Conservation (phyloP, 176 grass and related monocot species). For the Urochloa ruziziensis region DNA sequence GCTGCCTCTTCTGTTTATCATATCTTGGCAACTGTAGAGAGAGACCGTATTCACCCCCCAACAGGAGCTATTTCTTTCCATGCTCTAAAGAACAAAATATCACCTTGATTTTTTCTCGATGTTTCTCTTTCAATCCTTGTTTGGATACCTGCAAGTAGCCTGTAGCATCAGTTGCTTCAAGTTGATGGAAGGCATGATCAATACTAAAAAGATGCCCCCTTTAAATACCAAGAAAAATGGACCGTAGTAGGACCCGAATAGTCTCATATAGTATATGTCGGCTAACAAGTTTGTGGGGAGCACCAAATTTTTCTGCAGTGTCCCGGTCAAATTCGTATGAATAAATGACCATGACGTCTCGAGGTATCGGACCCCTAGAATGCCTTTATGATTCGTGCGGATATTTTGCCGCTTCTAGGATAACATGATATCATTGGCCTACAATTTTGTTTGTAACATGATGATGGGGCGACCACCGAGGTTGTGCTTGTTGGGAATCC, state of each 20-base stretch:
- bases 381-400: not conserved
- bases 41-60: not conserved
- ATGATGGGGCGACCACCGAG: not conserved
- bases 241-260: not conserved
- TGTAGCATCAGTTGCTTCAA: conserved; percentile 25
- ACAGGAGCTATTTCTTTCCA: not conserved
- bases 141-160: not conserved
- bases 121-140: not conserved
- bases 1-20: not conserved
- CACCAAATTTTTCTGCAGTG: not conserved
- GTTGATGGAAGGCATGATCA: conserved; percentile 4
- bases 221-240: not conserved
- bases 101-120: not conserved
- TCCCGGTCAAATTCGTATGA: not conserved
- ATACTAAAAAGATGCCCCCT: not conserved
- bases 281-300: not conserved
- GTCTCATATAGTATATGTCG: not conserved
- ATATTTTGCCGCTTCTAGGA: not conserved
- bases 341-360: not conserved
- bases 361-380: not conserved
- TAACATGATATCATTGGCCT: not conserved
- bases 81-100: not conserved
- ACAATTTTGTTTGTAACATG: conserved; percentile 2
- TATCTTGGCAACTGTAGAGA: conserved; percentile 14
- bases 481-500: not conserved